Evolutionary conservation across 495 filamentous ascomycete genomes (phyloP), one percentile per base, ranked within the genome.

Genomic region (Penicillium canescens): DNA sequence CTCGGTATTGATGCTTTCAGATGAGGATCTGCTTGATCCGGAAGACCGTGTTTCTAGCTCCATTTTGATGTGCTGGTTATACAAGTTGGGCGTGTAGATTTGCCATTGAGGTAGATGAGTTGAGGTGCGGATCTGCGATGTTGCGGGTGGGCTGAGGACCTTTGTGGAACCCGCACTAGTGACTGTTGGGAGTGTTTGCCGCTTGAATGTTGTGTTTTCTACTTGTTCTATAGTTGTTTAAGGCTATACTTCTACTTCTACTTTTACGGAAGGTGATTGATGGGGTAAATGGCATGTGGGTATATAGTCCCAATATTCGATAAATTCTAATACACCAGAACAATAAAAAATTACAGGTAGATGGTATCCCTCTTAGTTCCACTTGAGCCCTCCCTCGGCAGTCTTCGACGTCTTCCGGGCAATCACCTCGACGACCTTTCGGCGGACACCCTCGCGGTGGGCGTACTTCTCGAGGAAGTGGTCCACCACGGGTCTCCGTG

Each of bases 361-460:
- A 51, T 40, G 31, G 39, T 33, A 40, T 50, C 37, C 35, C 31
- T 35, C 40, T 50, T 57, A 63, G 45, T 58, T 44, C 72, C 72
- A 75, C 42, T 50, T 38, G 41, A 69, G 42, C 24, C 69, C 72
- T 31, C 68, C 41, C 10, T 42, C 33, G 35, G 49, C 34, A 11
- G 47, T 60, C 7, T 33, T 55, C 18, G 56, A 48, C 43, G 67
- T 67, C 42, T 64, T 61, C 41, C 71, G 54, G 31, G 55, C 50
- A 56, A 73, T 42, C 13, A 76, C 70, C 49, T 73, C 70, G 2
- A 58, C 50, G n/a, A 74, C 63, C 71, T 76, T 76, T 65, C 72
- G 66, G 31, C 54, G 60, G 35, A 71, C 72, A 45, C 73, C 73
- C 44, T 72, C 69, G 55, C 73, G 72, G 54, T 71, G 56, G 12